phyloP scores from a whole-genome alignment of 345 rosid genomes.

The Sonneratia alba region DNA sequence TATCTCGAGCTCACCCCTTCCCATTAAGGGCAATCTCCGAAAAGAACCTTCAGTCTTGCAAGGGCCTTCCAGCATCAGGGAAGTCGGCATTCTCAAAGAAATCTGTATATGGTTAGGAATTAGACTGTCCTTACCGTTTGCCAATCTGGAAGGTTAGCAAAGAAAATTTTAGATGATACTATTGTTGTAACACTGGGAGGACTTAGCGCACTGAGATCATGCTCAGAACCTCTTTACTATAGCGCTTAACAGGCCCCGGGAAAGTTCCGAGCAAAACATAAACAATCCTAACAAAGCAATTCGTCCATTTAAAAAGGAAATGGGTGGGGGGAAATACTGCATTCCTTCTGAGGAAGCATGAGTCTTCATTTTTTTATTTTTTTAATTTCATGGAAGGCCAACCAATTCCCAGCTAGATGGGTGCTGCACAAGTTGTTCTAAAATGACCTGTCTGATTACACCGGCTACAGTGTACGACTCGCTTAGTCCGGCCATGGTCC shows the following conservation, averaged over 20 bases:
- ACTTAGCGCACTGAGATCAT: not conserved
- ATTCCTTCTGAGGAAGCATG: not conserved
- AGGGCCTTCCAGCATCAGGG: not conserved
- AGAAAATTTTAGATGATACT: no score
- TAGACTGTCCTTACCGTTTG: not conserved
- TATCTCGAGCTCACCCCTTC: no score
- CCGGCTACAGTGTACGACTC: conserved; percentile 96
- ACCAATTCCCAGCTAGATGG: not conserved
- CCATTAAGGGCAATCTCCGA: no score
- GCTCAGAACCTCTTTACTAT: not conserved
- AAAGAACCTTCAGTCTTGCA: not conserved
- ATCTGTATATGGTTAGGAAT: not conserved
- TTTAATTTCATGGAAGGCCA: not conserved
- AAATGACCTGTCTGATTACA: conserved; percentile 98
- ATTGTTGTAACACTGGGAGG: not conserved
- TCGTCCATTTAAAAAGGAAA: not conserved
- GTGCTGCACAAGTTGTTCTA: conserved; percentile 93
- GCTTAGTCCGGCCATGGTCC: conserved; percentile 80
- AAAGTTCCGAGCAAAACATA: not conserved
- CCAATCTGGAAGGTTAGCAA: not conserved
- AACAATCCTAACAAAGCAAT: not conserved
- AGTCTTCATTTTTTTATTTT: no score
- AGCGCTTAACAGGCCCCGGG: not conserved
- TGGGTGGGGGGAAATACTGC: not conserved
- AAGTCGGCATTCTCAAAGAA: not conserved